Conservation (phyloP, 2,329 filamentous ascomycete species). For the Xylariaceae sp. region DNA sequence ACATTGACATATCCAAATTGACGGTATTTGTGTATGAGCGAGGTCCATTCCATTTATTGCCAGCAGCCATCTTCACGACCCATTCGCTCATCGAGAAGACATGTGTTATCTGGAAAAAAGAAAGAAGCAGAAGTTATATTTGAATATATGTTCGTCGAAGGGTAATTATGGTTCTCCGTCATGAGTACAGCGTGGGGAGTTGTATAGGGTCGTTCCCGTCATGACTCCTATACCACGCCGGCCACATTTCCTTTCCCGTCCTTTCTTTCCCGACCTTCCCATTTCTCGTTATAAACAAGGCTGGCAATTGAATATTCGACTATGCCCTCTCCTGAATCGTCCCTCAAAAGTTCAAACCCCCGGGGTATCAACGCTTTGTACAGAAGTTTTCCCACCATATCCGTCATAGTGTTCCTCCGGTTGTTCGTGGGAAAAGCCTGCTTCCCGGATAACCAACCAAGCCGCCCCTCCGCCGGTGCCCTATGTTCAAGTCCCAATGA, state of each 20-base stretch:
- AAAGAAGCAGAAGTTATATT: neutral
- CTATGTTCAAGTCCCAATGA: too few relatives aligned
- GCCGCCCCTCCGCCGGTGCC: too few relatives aligned
- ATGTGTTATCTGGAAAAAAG: neutral
- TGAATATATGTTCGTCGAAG: slow-evolving; percentile 13
- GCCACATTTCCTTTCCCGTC: neutral
- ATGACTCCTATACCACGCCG: neutral
- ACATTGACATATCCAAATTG: neutral
- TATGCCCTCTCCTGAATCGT: neutral
- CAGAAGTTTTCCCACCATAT: too few relatives aligned
- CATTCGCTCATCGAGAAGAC: neutral
- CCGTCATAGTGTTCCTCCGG: too few relatives aligned
- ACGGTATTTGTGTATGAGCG: neutral
- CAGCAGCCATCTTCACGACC: neutral
- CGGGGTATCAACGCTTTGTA: too few relatives aligned
- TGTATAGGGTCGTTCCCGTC: too few relatives aligned
- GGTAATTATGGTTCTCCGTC: slow-evolving; percentile 2
- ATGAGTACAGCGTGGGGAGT: neutral
- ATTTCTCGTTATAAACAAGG: slow-evolving; percentile 1
- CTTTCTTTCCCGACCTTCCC: neutral
- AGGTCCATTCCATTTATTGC: neutral
- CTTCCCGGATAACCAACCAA: too few relatives aligned
- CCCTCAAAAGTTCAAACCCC: too few relatives aligned
- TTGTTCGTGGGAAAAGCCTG: too few relatives aligned
- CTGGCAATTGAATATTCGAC: neutral